Evolutionary conservation across 2,329 filamentous ascomycete genomes (phyloP), one percentile per base, ranked within the genome.

Genomic region (Stagonosporopsis cucurbitacearum): DNA sequence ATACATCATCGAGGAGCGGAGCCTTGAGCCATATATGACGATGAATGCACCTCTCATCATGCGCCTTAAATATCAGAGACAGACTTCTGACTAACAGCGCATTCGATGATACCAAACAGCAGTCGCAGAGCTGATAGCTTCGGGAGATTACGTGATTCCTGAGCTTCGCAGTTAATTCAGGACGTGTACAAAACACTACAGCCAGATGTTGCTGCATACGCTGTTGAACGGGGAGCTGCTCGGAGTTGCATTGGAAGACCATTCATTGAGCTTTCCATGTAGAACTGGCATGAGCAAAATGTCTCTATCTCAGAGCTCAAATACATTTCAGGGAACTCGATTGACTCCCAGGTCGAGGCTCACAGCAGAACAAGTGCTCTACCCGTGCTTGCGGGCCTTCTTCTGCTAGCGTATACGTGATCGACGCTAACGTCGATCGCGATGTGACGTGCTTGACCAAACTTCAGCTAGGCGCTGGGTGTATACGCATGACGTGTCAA

Each of bases 361-460:
- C 17, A 6, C 13, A 32, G 6, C n/a, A 4, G 5, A n/a, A 2
- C 30, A 32, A n/a, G 12, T 32, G 30, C 30, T 32, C 30, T n/a
- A 32, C 11, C 15, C 25, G 25, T 7, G 25, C 25, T 26, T 26
- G 33, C 33, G 19, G 17, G 33, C 33, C n/a, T 20, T 12, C 15
- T 20, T 11, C 15, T 17, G 30, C 19, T 44, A 44, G 41, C 17
- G 41, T 17, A 3, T 3, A 28, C 15, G 39, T 50, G 53, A 50
- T 56, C 53, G 53, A 30, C 53, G 47, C 53, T 56, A 56, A 42
- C 30, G 53, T 17, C 53, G 53, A 56, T 51, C 53, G 42, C 36
- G 37, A 12, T 30, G 26, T 56, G 53, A 56, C 47, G 53, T 56
- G 53, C 53, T 50, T 13, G 44, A 35, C 47, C 47, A 56, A 42